These are phyloP conservation scores for Puccinia hordei DNA, from an alignment of 1,284 basidiomycete species.

Conservation along the genomic window DNA sequence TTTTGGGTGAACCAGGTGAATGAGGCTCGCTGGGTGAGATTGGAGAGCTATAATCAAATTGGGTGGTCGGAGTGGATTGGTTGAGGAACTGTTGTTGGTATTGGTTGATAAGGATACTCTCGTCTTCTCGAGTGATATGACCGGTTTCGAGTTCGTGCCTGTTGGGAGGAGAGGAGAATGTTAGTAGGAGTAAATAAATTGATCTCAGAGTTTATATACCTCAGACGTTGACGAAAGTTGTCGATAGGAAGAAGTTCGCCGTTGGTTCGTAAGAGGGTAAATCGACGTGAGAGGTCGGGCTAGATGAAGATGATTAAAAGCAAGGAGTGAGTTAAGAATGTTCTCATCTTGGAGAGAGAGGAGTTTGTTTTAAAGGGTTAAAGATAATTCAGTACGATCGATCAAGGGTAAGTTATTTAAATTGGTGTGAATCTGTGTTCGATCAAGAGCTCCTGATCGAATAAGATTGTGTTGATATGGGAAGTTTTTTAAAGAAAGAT, in stretches of 20 bases:
- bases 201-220: neutral
- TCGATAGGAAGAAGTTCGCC: slow-evolving; percentile 36
- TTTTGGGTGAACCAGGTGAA: neutral
- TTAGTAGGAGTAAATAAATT: neutral
- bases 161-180: neutral
- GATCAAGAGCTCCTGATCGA: too few species aligned
- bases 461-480: too few species aligned
- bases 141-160: slow-evolving; percentile 34
- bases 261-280: slow-evolving; percentile 30
- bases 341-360: neutral
- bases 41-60: neutral
- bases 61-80: neutral
- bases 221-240: slow-evolving; percentile 22
- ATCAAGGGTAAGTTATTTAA: too few species aligned
- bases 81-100: slow-evolving; percentile 25
- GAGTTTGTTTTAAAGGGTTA: too few species aligned
- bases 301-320: neutral
- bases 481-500: too few species aligned
- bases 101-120: slow-evolving; percentile 32
- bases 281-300: slow-evolving; percentile 45
- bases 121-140: slow-evolving; percentile 34
- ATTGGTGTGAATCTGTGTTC: too few species aligned
- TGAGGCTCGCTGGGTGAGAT: neutral
- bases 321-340: neutral
- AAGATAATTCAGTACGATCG: neutral